Evolutionary conservation across 352 stramenopile species (phyloP).

Genomic region (Phytophthora cactorum): DNA sequence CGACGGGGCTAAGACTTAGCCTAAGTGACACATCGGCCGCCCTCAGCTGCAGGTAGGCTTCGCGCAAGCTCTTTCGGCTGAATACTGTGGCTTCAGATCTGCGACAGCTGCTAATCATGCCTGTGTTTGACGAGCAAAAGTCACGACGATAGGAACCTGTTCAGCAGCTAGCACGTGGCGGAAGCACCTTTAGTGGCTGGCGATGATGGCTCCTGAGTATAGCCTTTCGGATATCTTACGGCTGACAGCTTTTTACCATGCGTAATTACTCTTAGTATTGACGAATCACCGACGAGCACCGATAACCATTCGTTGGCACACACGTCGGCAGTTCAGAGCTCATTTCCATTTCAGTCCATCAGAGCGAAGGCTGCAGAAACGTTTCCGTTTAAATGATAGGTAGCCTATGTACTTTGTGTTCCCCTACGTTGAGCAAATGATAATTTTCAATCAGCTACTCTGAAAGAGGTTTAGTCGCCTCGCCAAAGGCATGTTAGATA

Average conservation of each 20-base stretch:
- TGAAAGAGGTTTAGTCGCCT: constrained; percentile 92
- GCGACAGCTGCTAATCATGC: constrained; percentile 7
- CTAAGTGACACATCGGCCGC: neutral
- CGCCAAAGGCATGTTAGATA: constrained; percentile 81
- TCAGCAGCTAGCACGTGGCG: neutral
- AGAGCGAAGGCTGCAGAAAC: too few species aligned
- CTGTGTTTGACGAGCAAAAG: neutral
- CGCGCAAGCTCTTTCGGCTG: constrained; percentile 1
- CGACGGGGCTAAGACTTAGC: too few species aligned
- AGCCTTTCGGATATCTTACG: constrained; percentile 4
- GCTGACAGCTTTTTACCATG: constrained; percentile 10
- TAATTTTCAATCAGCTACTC: constrained; percentile 90
- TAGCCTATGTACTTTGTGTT: neutral
- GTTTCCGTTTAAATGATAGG: neutral
- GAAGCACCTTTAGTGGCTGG: neutral
- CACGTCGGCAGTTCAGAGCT: neutral
- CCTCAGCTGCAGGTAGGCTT: neutral
- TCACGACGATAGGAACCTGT: neutral
- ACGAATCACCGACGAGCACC: constrained; percentile 15
- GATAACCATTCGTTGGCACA: constrained; percentile 24
- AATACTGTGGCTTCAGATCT: constrained; percentile 12
- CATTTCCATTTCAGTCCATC: constrained; percentile 5
- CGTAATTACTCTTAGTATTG: constrained; percentile 12
- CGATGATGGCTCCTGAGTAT: neutral
- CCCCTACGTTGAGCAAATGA: constrained; percentile 69